Evolutionary conservation across 176 grass and related monocot genomes (phyloP), one percentile per base, ranked within the genome.

Genomic region (Zea luxurians): DNA sequence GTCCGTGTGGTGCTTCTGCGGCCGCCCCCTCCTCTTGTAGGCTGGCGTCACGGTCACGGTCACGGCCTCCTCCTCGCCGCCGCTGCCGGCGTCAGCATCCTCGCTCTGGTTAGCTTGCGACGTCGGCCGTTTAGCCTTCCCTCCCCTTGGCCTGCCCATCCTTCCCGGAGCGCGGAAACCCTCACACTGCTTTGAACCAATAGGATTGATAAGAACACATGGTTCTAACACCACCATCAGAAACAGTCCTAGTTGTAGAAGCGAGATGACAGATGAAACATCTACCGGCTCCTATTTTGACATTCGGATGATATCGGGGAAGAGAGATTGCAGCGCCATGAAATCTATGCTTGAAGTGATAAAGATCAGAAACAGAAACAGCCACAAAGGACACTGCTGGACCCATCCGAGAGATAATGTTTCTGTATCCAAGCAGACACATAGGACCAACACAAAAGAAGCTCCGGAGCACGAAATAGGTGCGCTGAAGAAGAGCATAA

Each of bases 121-220:
- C 16, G 78, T 92, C 34, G 78, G 73, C 61, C 83, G 88, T 73
- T 89, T 95, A 20, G 75, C 85, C 66, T 88, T 98, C 17, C 90
- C 95, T 43, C 82, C 88, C 67, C 85, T 88, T 34, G 83, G 80
- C 82, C 92, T 92, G 12, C 96, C 96, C 96, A 98, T 97, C 12
- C 53, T 97, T 34, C 61, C 13, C 7, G 53, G 17, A 40, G 4
- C 27, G 64, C n/a, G 21, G 38, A 15, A 61, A 42, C 42, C 8
- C 74, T 16, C 21, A 16, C 0, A 17, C 69, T 37, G 6, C 46
- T 34, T 58, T 58, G 54, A 0, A 21, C 55, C 55, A 21, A 4
- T 8, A 59, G n/a, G 55, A 21, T 58, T 7, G 55, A 59, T 59
- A 9, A 1, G 7, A 20, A 20, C 2, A 58, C 54, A 57, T 57